Evolutionary conservation across 2,329 filamentous ascomycete species (phyloP), one percentile per base, ranked within the genome.

Genomic region (Colletotrichum sp.): DNA sequence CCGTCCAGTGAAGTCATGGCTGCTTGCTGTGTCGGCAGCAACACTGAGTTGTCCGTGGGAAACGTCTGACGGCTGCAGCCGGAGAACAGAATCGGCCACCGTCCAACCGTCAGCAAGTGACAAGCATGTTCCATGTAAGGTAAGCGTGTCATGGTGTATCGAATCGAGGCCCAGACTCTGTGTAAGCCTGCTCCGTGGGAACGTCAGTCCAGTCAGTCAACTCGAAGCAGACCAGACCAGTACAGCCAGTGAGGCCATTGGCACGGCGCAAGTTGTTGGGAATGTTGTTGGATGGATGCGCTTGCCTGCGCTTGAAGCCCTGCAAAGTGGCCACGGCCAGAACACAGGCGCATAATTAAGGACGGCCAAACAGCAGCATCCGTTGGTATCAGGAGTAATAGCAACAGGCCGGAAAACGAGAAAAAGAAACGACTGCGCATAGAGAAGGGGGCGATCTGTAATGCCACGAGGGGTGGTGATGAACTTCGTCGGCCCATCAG

Each of bases 101-200:
- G 15, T 72, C 67, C 68, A 26, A 58, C 48, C 58, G 34, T 36
- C 21, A 58, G 64, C 69, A 34, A 60, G 38, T n/a, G 32, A 67
- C 72, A 64, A 48, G 69, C 55, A 36, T 64, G 13, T 58, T 24
- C 63, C 55, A 43, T 68, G 57, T 18, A 48, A 58, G 26, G 69
- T 38, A 38, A 38, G 36, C 36, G 15, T 38, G 36, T 18, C 43
- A 64, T 72, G 69, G 28, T 28, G 43, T 21, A 30, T 28, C 57
- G 58, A 26, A 21, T 52, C 32, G 36, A 13, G 34, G 63, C n/a
- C 69, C 18, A 69, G 57, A 26, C 38, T 61, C 58, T 34, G 55
- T 73, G 70, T 75, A 58, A 73, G 64, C 64, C 69, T 18, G 69
- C 64, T 34, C 57, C 43, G 57, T 64, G 32, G 32, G 24, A 73